Base-by-base conservation (phyloP, 2,329 filamentous ascomycete species). In the Coniochaeta sp. region DNA sequence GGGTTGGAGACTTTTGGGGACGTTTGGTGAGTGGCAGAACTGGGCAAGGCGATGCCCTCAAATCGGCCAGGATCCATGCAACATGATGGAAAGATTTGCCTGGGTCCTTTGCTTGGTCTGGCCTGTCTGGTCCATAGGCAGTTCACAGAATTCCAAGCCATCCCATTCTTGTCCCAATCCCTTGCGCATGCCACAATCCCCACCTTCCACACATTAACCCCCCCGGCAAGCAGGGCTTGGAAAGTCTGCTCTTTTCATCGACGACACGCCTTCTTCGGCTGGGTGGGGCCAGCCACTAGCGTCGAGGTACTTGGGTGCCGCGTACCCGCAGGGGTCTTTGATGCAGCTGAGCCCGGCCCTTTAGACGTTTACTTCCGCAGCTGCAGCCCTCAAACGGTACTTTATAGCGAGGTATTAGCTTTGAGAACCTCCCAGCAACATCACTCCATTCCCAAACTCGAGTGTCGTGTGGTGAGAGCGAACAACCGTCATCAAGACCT, bases 361-460 rank as follows among this genome's bases (percentile, higher is more conserved):
- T n/a, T n/a, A n/a, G n/a, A n/a, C n/a, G n/a, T n/a, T 12, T 36
- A 16, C 3, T 17, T 2, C 1, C 9, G n/a, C 17, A 55, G 17
- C 54, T 38, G 50, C 26, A 34, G 16, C 10, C 16, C 17, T 5
- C 12, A 9, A 30, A 24, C 5, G 26, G 12, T 52, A 52, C 47
- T 28, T 52, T 52, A 52, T 52, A 52, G 47, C 24, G 24, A 52
- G 16, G 47, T 52, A 52, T 24, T 52, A n/a, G 24, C 47, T 24
- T 5, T 47, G n/a, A 10, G n/a, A 24, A 47, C 42, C 42, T 55
- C 50, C 30, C 4, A 10, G 9, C 50, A 55, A 55, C 50, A 55
- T 55, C 50, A 55, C 50, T 55, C 50, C 50, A 55, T 55, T 52
- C 50, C 50, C 50, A 30, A 30, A 16, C 50, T 55, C 50, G n/a